A percentile compares a stretch with the other conserved stretches of the same genome.
Evolutionary conservation across 345 rosid genomes (phyloP).

Genomic region (Erysimum cheiranthoides): DNA sequence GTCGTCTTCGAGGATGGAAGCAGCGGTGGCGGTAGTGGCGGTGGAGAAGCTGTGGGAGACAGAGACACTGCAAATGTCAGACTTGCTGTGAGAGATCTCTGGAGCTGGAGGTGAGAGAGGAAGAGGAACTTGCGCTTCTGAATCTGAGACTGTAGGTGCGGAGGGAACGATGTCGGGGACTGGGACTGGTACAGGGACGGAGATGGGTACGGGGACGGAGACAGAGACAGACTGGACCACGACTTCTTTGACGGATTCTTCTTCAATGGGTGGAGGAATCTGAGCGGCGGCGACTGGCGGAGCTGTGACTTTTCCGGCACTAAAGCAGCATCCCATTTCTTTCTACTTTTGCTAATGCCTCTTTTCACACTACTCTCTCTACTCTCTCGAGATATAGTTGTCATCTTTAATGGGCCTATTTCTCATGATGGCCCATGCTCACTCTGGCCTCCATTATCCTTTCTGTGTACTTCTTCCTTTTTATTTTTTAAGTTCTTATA

Average conservation of each 20-base stretch:
- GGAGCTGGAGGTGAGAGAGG: conserved; percentile 43
- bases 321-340: conserved; percentile 70
- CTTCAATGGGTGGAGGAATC: conserved; percentile 54
- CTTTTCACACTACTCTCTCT: conserved; percentile 9
- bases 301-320: conserved; percentile 44
- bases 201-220: conserved; percentile 25
- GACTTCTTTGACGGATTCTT: conserved; percentile 76
- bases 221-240: conserved; percentile 62
- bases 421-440: conserved; percentile 5
- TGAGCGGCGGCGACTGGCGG: conserved; percentile 22
- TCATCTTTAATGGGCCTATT: conserved; percentile 20
- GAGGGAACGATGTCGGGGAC: conserved; percentile 30
- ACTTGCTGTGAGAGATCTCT: conserved; percentile 52
- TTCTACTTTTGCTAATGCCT: conserved; percentile 15
- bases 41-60: conserved; percentile 58
- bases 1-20: conserved; percentile 62
- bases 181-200: background rate
- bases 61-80: conserved; percentile 64
- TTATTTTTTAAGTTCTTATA: background rate
- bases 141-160: conserved; percentile 20
- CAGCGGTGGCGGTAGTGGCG: conserved; percentile 56
- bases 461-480: background rate
- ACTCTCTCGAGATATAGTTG: conserved; percentile 19
- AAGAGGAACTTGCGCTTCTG: conserved; percentile 26
- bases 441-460: background rate